Percentiles rank a stretch among this genome's conserved stretches.
Evolutionary conservation across 2,329 filamentous ascomycete genomes (phyloP).

Genomic region (Epichloe aotearoae): DNA sequence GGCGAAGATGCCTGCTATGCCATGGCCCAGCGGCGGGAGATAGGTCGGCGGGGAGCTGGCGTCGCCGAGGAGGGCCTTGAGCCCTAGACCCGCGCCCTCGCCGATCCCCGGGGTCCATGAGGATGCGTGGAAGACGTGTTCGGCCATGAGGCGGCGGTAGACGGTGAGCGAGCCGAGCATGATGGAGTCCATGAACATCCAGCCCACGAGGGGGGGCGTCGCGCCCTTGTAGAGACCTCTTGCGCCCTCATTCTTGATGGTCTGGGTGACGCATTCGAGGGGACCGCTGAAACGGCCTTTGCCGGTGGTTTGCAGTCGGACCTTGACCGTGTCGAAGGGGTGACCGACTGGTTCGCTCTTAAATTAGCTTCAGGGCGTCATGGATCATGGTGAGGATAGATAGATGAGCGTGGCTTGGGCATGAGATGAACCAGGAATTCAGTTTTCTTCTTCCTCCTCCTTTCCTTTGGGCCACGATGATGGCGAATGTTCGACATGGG

Average conservation of each 20-base stretch:
- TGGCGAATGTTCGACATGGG: too few relatives aligned
- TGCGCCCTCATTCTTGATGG: conserved; percentile 73
- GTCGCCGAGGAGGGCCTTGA: conserved; percentile 1
- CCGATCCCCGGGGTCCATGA: conserved; percentile 16
- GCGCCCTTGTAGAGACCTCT: conserved; percentile 87
- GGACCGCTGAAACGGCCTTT: conserved; percentile 70
- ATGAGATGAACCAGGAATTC: too few relatives aligned
- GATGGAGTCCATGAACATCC: conserved; percentile 93
- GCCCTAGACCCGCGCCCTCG: conserved; percentile 8
- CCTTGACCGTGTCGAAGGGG: conserved; percentile 93
- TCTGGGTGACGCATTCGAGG: conserved; percentile 72
- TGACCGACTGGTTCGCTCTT: conserved; percentile 37
- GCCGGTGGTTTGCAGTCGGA: conserved; percentile 80
- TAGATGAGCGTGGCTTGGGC: too few relatives aligned
- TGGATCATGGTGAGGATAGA: too few relatives aligned
- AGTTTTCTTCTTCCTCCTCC: not conserved
- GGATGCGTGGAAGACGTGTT: conserved; percentile 57
- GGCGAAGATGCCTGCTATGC: conserved; percentile 73
- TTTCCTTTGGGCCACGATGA: not conserved
- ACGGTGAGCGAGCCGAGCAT: conserved; percentile 90
- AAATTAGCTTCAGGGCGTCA: too few relatives aligned
- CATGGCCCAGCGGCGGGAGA: conserved; percentile 70
- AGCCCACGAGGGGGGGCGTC: conserved; percentile 74
- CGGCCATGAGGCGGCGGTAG: conserved; percentile 72
- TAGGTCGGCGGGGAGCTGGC: conserved; percentile 17